Evolutionary conservation across 768 basidiomycete species (phyloP).

Genomic region (Coprinellus aureogranulatus): DNA sequence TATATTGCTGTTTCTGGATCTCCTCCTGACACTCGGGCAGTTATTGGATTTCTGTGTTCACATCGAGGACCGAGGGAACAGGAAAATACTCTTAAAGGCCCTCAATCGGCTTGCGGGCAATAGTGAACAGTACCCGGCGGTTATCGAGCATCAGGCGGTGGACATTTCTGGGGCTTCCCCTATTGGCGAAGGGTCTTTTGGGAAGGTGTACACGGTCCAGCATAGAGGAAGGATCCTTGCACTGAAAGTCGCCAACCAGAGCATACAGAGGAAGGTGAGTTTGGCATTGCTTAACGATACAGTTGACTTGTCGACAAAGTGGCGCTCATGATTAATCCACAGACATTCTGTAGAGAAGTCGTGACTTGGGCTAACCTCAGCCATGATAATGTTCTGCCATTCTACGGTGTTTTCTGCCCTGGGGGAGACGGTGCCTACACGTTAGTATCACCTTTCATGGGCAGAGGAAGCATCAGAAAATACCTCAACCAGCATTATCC

Average conservation of each 20-base stretch:
- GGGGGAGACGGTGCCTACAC: conserved; percentile 24
- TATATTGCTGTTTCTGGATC: neutral
- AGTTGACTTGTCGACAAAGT: conserved; percentile 15
- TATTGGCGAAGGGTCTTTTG: conserved; percentile 18
- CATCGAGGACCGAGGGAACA: neutral
- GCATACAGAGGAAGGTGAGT: conserved; percentile 9
- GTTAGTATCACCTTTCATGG: conserved; percentile 37
- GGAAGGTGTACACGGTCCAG: conserved; percentile 15
- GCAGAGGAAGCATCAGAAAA: conserved; percentile 28
- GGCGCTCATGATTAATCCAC: neutral
- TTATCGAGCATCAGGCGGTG: conserved; percentile 1
- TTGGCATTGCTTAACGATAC: neutral
- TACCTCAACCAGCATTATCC: conserved; percentile 18
- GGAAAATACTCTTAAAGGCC: conserved; percentile 1
- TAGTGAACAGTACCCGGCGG: neutral
- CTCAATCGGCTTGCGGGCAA: conserved; percentile 3
- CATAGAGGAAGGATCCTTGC: conserved; percentile 9
- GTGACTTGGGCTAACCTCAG: conserved; percentile 25
- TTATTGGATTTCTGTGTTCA: conserved; percentile 5
- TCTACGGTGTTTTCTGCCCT: conserved; percentile 29
- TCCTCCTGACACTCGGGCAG: neutral
- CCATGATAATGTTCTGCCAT: conserved; percentile 32
- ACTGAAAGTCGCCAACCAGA: conserved; percentile 18
- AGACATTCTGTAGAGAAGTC: conserved; percentile 28
- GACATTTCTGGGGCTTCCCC: conserved; percentile 3